Conservation (phyloP, 1,284 basidiomycete genomes). For the Cystobasidium pallidum region DNA sequence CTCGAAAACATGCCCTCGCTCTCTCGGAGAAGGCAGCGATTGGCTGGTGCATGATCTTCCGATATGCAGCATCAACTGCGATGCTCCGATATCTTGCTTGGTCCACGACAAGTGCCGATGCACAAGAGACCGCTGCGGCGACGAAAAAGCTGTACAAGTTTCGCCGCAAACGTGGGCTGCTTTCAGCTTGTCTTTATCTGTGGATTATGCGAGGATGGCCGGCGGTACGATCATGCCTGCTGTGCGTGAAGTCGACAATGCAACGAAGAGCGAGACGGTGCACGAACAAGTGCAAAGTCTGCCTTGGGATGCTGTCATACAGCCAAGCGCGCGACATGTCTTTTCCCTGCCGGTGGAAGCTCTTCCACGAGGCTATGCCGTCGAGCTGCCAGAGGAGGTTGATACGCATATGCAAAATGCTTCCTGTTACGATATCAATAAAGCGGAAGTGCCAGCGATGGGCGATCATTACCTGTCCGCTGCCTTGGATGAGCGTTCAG, state of each 20-base stretch:
- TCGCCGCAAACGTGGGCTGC: constrained; percentile 25
- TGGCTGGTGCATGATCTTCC: constrained; percentile 49
- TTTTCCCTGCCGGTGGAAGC: constrained; percentile 45
- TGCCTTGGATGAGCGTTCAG: constrained; percentile 49
- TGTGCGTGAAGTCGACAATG: constrained; percentile 7
- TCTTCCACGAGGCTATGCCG: constrained; percentile 48
- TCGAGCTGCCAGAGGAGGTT: constrained; percentile 48
- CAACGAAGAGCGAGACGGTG: constrained; percentile 14
- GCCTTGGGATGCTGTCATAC: constrained; percentile 49
- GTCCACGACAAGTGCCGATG: constrained; percentile 52
- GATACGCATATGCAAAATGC: constrained; percentile 49
- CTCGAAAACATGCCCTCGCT: constrained; percentile 13
- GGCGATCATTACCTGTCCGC: constrained; percentile 51
- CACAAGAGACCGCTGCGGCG: constrained; percentile 51
- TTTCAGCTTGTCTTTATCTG: constrained; percentile 45
- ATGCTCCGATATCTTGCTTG: constrained; percentile 50
- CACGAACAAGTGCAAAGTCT: constrained; percentile 45
- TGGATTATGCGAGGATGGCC: constrained; percentile 10
- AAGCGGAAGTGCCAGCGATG: constrained; percentile 48
- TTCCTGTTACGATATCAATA: constrained; percentile 48
- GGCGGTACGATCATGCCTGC: not conserved
- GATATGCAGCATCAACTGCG: constrained; percentile 50
- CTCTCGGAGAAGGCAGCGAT: constrained; percentile 40
- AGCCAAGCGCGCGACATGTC: constrained; percentile 49
- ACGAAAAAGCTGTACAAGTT: constrained; percentile 1